phyloP scores from a whole-genome alignment of 2,329 filamentous ascomycete genomes.

The Coniochaeta sp. region DNA sequence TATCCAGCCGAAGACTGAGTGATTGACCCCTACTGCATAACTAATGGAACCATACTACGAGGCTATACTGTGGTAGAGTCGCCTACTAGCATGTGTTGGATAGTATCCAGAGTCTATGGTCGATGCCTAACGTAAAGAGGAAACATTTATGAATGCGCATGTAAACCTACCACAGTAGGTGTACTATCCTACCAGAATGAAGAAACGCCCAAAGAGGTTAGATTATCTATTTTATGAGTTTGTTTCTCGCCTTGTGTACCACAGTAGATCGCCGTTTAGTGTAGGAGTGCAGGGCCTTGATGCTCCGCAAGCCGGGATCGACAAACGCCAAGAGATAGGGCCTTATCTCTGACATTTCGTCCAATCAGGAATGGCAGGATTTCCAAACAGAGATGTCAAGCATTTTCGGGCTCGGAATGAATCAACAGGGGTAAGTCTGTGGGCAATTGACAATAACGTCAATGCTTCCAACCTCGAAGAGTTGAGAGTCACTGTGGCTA shows the following conservation, averaged over 20 bases:
- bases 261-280: not conserved
- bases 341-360: conserved; percentile 2
- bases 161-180: no score
- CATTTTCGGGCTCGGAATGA: not conserved
- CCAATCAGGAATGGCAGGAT: not conserved
- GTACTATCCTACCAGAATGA: no score
- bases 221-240: not conserved
- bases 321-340: conserved; percentile 1
- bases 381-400: conserved; percentile 2
- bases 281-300: not conserved
- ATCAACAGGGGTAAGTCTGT: not conserved
- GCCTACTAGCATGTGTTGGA: no score
- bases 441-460: not conserved
- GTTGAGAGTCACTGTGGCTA: no score
- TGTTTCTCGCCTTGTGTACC: not conserved
- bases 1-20: no score
- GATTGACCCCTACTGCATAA: no score
- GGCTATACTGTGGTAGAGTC: no score
- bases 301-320: not conserved
- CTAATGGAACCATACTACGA: no score
- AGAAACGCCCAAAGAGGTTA: not conserved
- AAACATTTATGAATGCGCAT: no score
- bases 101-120: no score
- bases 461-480: not conserved
- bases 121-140: no score